Evolutionary conservation across 2,329 filamentous ascomycete species (phyloP).

Genomic region (Aschersonia sp.): DNA sequence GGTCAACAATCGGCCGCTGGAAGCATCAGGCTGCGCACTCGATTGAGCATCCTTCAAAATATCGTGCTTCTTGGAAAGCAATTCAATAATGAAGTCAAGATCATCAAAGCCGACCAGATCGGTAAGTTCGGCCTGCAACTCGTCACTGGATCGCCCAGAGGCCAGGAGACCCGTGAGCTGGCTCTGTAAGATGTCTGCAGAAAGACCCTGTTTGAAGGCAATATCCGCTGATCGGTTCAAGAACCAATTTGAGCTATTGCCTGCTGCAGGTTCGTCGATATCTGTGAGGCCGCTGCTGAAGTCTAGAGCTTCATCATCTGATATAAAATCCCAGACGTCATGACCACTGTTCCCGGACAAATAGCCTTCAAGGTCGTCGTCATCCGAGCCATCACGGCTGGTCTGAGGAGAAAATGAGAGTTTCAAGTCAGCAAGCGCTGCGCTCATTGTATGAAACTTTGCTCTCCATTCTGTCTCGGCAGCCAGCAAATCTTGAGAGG

Average conservation of each 20-base stretch:
- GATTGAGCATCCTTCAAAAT: slow-evolving; percentile 37
- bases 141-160: slow-evolving; percentile 58
- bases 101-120: slow-evolving; percentile 91
- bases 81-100: slow-evolving; percentile 79
- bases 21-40: slow-evolving; percentile 16
- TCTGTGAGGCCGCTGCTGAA: slow-evolving; percentile 52
- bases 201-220: slow-evolving; percentile 51
- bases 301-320: slow-evolving; percentile 53
- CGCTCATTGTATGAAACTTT: slow-evolving; percentile 75
- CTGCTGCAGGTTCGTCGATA: slow-evolving; percentile 13
- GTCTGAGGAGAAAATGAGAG: slow-evolving; percentile 27
- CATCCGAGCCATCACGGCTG: slow-evolving; percentile 36
- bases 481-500: slow-evolving; percentile 18
- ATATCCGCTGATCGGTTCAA: slow-evolving; percentile 51
- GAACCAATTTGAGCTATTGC: slow-evolving; percentile 54
- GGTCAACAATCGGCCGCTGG: slow-evolving; percentile 47
- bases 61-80: slow-evolving; percentile 64
- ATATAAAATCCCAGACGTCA: slow-evolving; percentile 89
- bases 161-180: slow-evolving; percentile 65
- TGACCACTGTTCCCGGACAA: slow-evolving; percentile 50
- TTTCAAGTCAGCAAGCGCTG: slow-evolving; percentile 62
- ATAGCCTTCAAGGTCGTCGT: slow-evolving; percentile 46
- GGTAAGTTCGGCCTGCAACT: slow-evolving; percentile 79
- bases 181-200: slow-evolving; percentile 55
- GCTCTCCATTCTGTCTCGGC: slow-evolving; percentile 61